A percentile compares a stretch with the other conserved stretches of the same genome.
phyloP scores from a whole-genome alignment of 768 basidiomycete genomes.

The Trametes coccinea region DNA sequence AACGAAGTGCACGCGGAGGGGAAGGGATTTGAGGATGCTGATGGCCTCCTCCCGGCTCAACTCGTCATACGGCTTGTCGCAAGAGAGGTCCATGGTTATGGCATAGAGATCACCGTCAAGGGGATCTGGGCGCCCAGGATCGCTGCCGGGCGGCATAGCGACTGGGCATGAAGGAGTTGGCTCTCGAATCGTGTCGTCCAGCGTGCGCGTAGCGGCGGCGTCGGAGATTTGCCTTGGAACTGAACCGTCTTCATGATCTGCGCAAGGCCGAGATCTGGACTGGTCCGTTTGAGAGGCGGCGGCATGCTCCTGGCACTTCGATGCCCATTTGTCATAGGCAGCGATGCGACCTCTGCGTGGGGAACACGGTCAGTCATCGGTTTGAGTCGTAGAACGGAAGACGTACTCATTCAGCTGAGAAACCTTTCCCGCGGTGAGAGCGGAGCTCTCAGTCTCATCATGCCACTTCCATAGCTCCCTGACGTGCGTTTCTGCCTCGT shows the following conservation, averaged over 20 bases:
- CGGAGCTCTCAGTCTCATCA: not conserved
- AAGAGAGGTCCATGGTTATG: slow-evolving; percentile 2
- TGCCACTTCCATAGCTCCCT: slow-evolving; percentile 10
- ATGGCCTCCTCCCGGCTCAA: slow-evolving; percentile 18
- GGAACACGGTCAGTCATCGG: not conserved
- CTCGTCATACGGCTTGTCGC: slow-evolving; percentile 18
- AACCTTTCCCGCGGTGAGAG: not conserved
- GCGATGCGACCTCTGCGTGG: not conserved
- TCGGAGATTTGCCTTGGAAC: too few species aligned
- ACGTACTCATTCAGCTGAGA: not conserved
- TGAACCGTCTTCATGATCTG: too few species aligned
- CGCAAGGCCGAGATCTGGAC: not conserved
- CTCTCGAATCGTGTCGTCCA: not conserved
- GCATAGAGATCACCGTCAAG: slow-evolving; percentile 10
- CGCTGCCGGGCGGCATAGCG: not conserved
- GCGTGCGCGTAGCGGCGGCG: too few species aligned
- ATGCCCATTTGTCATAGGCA: not conserved
- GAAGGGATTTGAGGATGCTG: slow-evolving; percentile 16
- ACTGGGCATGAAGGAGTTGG: not conserved
- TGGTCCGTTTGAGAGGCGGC: not conserved
- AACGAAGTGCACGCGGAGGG: slow-evolving; percentile 10
- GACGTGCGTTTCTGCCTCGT: not conserved
- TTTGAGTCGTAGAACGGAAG: not conserved
- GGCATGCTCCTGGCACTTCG: slow-evolving; percentile 1
- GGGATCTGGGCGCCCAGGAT: not conserved